Conservation (phyloP, 345 rosid species). For the Euphorbia tirucalli region DNA sequence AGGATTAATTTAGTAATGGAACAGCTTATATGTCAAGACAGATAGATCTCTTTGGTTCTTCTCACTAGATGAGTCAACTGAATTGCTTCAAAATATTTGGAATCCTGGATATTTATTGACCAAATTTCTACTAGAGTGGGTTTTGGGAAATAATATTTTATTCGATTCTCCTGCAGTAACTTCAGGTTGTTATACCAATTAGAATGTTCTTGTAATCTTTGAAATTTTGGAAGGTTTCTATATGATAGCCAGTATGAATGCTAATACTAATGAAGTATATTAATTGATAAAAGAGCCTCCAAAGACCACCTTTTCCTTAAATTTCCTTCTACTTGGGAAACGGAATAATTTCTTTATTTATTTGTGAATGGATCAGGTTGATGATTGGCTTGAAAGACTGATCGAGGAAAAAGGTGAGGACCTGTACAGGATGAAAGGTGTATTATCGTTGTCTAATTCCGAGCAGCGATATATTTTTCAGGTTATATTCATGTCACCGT, state of each 20-base stretch:
- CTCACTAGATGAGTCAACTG: background rate
- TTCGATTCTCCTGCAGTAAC: no score
- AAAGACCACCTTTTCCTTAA: background rate
- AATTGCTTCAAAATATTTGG: background rate
- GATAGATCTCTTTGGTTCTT: background rate
- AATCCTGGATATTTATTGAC: background rate
- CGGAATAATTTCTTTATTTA: background rate
- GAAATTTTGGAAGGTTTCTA: background rate
- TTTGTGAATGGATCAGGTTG: slow-evolving; percentile 42
- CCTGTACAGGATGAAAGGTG: slow-evolving; percentile 73
- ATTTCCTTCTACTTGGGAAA: background rate
- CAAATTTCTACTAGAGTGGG: background rate
- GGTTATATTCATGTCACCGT: slow-evolving; percentile 30
- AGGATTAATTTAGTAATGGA: background rate
- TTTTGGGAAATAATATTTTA: no score
- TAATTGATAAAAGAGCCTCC: background rate
- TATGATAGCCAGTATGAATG: background rate
- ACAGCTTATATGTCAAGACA: background rate
- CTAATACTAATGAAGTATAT: background rate
- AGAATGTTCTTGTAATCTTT: background rate
- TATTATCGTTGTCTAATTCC: slow-evolving; percentile 41
- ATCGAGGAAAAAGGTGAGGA: slow-evolving; percentile 70
- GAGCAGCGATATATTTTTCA: slow-evolving; percentile 63
- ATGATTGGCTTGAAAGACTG: slow-evolving; percentile 74
- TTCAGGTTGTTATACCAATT: background rate